Base-by-base conservation (phyloP, 148 eudicot species). In the Amaranthus hypochondriacus region DNA sequence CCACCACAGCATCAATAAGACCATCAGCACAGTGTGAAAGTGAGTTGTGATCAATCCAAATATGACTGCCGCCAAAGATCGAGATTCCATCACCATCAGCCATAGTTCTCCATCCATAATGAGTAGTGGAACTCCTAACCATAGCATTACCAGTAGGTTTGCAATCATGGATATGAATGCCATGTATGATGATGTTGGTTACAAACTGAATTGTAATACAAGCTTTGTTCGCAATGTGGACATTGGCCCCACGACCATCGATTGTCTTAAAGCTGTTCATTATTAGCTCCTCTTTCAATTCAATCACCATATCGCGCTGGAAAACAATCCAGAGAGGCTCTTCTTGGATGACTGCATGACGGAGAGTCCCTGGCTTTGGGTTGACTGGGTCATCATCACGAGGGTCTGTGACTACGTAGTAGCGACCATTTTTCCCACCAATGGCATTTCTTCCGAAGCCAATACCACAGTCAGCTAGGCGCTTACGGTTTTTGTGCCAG, bases 31-130 rank as follows among this genome's bases (percentile, higher is more conserved):
- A 91, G 59, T 85, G 80, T 6, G 93, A 89, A 1, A 91, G 79
- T 3, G 93, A 91, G 60, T 91, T 91, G 62, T 91, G 97, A 78
- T 91, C 97, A 14, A 91, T 68, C 97, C 97, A 91, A 0, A 91
- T 59, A 47, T 91, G 97, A 73, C 97, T 91, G 0, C 89, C 77
- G 12, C 92, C 97, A 48, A 91, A 91, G 18, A 91, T 77, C 4
- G 97, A 91, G 3, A 91, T 48, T 0, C 78, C 97, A 54, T 91
- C 97, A 9, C 97, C 97, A 69, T 91, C 97, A 2, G 97, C 93
- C 87, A 91, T 85, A 6, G 97, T 91, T 66, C 97, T 87, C 93
- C 93, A 91, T 5, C 97, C 97, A 53, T 62, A 91, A 76, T 91
- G 97, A 13, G 75, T 44, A 0, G 89, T 83, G 6, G 90, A 83